A percentile compares a stretch with the other conserved stretches of the same genome.
These are phyloP conservation scores for Neurospora crassa DNA, from an alignment of 2,329 filamentous ascomycete species.

Conservation along the genomic window DNA sequence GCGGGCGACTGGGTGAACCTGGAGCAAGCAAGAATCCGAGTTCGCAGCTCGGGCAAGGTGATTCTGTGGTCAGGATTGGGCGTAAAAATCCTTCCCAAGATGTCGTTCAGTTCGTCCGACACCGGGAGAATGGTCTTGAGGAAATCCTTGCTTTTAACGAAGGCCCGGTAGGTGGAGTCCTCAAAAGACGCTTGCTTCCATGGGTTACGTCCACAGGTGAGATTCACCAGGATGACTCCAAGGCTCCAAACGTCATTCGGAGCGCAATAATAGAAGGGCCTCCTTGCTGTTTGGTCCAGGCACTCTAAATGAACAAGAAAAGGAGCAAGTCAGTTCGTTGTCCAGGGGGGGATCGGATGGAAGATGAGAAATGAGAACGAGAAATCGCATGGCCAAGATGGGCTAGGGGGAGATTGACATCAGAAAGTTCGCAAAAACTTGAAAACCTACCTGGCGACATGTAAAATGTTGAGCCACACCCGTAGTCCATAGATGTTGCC, in stretches of 20 bases:
- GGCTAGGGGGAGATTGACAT: slow-evolving; percentile 17
- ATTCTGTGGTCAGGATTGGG: slow-evolving; percentile 76
- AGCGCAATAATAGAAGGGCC: slow-evolving; percentile 77
- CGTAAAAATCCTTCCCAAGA: slow-evolving; percentile 81
- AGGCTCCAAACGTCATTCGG: slow-evolving; percentile 97
- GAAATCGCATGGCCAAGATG: background rate
- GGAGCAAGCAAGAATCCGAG: slow-evolving; percentile 66
- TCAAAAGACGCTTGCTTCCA: slow-evolving; percentile 95
- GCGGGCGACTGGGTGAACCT: slow-evolving; percentile 50
- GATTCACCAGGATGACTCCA: slow-evolving; percentile 95
- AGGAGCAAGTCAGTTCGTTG: slow-evolving; percentile 20
- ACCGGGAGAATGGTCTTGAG: slow-evolving; percentile 87
- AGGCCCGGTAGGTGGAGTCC: slow-evolving; percentile 91
- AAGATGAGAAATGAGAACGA: slow-evolving; percentile 1
- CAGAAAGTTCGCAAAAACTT: slow-evolving; percentile 11
- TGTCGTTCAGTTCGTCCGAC: slow-evolving; percentile 79
- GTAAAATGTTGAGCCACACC: slow-evolving; percentile 97
- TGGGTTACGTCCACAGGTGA: slow-evolving; percentile 95
- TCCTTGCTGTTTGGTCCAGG: slow-evolving; percentile 64
- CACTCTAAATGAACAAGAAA: slow-evolving; percentile 58
- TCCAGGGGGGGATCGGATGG: slow-evolving; percentile 12
- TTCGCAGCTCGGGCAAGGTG: slow-evolving; percentile 67
- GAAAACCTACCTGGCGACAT: slow-evolving; percentile 87
- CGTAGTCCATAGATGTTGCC: slow-evolving; percentile 81
- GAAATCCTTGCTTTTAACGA: slow-evolving; percentile 75